Percentiles rank a stretch among this genome's conserved stretches.
These are phyloP conservation scores for Rhynchospora breviuscula DNA, from an alignment of 176 grass and related monocot species.

Conservation along the genomic window DNA sequence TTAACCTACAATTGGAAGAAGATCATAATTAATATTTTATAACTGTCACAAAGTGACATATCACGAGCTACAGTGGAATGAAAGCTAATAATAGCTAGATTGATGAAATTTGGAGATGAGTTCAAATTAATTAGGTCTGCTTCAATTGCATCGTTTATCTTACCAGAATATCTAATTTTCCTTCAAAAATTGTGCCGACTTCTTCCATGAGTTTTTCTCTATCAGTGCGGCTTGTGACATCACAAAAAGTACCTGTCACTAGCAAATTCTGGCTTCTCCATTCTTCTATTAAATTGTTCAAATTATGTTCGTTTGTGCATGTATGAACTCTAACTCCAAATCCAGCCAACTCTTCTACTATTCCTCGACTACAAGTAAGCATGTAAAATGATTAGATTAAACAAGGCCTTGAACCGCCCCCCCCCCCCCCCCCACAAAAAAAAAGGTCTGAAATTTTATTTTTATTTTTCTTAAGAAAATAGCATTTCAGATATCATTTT, in stretches of 20 bases:
- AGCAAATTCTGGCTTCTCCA: not conserved
- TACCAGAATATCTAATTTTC: not conserved
- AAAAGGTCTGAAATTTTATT: no score
- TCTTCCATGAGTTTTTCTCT: not conserved
- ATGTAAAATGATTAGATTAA: no score
- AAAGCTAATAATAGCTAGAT: not conserved
- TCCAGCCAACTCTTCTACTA: slow-evolving; percentile 1
- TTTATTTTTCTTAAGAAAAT: no score
- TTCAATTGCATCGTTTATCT: not conserved
- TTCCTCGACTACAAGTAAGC: not conserved
- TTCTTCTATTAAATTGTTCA: not conserved
- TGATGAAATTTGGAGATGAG: no score
- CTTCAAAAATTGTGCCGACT: not conserved
- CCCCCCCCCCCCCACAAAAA: no score
- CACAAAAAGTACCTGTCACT: not conserved
- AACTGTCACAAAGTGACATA: no score
- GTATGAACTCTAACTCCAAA: not conserved
- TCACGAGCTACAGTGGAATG: no score
- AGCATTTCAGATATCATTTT: no score
- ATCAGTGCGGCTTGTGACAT: not conserved
- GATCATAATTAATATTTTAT: no score
- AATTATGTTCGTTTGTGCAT: not conserved
- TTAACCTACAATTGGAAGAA: not conserved
- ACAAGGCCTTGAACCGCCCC: no score
- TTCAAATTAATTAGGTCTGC: not conserved